A percentile compares a stretch with the other conserved stretches of the same genome.
These are phyloP conservation scores for Thozetella sp. DNA, from an alignment of 495 filamentous ascomycete species.

Conservation along the genomic window DNA sequence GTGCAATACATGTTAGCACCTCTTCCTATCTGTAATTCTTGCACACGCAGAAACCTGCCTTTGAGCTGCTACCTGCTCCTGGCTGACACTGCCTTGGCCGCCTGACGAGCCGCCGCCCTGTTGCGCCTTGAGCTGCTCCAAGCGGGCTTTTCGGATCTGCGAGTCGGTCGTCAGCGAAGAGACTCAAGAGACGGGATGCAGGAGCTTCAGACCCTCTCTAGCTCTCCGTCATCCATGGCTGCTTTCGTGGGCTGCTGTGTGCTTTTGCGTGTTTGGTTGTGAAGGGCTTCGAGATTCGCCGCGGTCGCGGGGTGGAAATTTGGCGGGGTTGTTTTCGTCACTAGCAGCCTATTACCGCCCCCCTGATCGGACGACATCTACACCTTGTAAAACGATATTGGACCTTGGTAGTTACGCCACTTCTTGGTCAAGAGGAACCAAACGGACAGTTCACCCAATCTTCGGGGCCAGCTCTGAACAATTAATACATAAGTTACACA, in stretches of 20 bases:
- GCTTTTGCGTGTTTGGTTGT: not conserved
- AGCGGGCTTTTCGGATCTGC: conserved; percentile 85
- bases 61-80: conserved; percentile 52
- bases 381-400: no score
- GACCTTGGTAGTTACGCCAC: no score
- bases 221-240: conserved; percentile 81
- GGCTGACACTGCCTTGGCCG: conserved; percentile 48
- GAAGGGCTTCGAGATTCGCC: not conserved
- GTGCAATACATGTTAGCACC: conserved; percentile 6
- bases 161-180: not conserved
- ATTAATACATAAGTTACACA: no score
- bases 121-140: conserved; percentile 87
- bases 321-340: not conserved
- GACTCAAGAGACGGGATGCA: not conserved
- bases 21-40: conserved; percentile 4
- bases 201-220: conserved; percentile 66
- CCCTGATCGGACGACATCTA: not conserved
- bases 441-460: no score
- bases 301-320: conserved; percentile 21
- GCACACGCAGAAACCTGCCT: conserved; percentile 44
- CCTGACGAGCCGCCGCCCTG: conserved; percentile 36
- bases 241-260: not conserved
- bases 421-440: no score
- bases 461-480: no score
- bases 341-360: not conserved